These are phyloP conservation scores for Solanum commersonii DNA, from an alignment of 257 asterid species.

Conservation along the genomic window DNA sequence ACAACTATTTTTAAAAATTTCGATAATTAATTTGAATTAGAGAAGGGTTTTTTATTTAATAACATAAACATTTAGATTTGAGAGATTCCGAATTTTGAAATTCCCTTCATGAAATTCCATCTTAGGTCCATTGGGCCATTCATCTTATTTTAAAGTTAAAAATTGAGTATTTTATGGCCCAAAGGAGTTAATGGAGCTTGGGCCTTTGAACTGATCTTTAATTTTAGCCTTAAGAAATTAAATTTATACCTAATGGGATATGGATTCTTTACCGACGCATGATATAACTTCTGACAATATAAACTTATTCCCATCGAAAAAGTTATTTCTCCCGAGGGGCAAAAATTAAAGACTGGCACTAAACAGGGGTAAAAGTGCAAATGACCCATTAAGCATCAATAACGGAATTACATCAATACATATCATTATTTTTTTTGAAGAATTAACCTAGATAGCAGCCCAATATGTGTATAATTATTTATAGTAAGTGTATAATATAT, in stretches of 20 bases:
- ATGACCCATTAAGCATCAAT: not conserved
- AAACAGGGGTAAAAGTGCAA: not conserved
- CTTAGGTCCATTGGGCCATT: not conserved
- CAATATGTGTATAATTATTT: not conserved
- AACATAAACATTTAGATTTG: not conserved
- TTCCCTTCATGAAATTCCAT: not conserved
- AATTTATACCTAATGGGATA: not conserved
- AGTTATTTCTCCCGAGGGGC: not conserved
- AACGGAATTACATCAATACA: not conserved
- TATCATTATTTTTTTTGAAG: too few species aligned
- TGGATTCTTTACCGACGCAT: too few species aligned
- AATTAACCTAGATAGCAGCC: not conserved
- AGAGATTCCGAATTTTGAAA: not conserved
- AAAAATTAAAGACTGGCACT: too few species aligned
- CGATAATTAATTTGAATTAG: too few species aligned
- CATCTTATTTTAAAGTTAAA: not conserved
- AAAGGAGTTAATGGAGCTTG: not conserved
- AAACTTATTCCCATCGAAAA: not conserved
- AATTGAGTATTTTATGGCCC: not conserved
- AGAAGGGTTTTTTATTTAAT: not conserved
- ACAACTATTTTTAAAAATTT: too few species aligned
- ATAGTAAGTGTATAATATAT: not conserved
- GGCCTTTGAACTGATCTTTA: not conserved
- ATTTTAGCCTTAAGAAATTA: not conserved
- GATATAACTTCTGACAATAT: not conserved